Conservation (phyloP, 257 asterid species). For the Solanum etuberosum region DNA sequence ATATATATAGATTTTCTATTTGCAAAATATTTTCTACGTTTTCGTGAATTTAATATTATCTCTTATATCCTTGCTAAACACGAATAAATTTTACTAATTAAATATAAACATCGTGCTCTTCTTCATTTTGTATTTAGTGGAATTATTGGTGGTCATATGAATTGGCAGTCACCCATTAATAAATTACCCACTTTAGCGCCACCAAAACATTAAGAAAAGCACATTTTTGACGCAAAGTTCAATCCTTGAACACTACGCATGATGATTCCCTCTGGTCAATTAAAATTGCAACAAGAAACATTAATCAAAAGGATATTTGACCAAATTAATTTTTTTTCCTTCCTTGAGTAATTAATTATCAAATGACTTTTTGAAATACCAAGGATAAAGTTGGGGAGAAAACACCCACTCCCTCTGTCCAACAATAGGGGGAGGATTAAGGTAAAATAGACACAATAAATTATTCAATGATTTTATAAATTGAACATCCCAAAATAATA, state of each 20-base stretch:
- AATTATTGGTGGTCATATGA: background rate
- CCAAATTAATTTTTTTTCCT: background rate
- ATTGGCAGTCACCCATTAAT: background rate
- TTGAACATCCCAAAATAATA: no score
- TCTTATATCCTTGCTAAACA: background rate
- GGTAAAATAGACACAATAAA: no score
- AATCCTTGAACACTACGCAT: background rate
- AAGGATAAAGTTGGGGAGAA: background rate
- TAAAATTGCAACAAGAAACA: background rate
- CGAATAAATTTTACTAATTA: background rate
- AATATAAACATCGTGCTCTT: background rate
- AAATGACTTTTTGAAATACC: background rate
- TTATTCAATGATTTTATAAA: no score
- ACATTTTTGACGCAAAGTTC: background rate
- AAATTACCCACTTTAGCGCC: background rate
- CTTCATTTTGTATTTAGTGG: background rate
- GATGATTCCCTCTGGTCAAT: background rate
- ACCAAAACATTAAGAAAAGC: background rate
- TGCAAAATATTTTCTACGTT: no score
- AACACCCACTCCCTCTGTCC: background rate
- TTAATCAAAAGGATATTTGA: background rate
- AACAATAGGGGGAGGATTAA: no score
- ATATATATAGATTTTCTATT: background rate
- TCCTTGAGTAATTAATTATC: background rate
- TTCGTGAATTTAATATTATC: background rate